phyloP scores from a whole-genome alignment of 2,329 filamentous ascomycete genomes.

The Talaromyces sp. region DNA sequence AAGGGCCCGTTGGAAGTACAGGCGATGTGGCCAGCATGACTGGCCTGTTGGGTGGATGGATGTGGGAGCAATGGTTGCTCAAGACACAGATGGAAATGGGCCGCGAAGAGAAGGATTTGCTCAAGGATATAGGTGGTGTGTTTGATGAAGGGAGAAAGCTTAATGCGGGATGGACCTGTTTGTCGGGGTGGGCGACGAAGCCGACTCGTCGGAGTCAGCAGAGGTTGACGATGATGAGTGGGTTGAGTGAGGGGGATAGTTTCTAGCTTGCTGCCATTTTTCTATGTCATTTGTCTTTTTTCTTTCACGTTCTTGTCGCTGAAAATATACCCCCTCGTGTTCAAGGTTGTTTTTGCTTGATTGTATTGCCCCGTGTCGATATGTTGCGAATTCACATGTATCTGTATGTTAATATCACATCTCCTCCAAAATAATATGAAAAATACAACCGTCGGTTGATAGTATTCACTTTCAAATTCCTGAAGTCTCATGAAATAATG shows the following conservation, averaged over 20 bases:
- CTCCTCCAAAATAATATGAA: conserved; percentile 1
- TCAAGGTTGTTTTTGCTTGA: background rate
- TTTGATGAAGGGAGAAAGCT: conserved; percentile 60
- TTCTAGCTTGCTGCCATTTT: background rate
- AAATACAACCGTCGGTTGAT: background rate
- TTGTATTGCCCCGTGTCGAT: background rate
- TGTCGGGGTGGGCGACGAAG: conserved; percentile 60
- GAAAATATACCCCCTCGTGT: conserved; percentile 12
- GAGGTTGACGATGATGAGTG: conserved; percentile 3
- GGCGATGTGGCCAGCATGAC: conserved; percentile 70
- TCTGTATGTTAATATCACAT: conserved; percentile 4
- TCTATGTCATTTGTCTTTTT: background rate
- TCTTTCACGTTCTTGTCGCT: background rate
- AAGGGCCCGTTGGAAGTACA: conserved; percentile 61
- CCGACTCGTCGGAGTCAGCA: conserved; percentile 27
- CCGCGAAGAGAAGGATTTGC: conserved; percentile 53
- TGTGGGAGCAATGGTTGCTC: conserved; percentile 95
- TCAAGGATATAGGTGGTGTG: conserved; percentile 56
- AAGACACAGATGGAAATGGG: conserved; percentile 84
- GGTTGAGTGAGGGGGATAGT: conserved; percentile 2
- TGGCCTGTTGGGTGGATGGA: conserved; percentile 80
- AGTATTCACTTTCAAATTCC: background rate
- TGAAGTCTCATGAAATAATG: no score
- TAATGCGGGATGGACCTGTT: conserved; percentile 57
- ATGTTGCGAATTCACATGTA: background rate